Evolutionary conservation across 805 yeast species (phyloP).

Genomic region (Groenewaldozyma salmanticensis): DNA sequence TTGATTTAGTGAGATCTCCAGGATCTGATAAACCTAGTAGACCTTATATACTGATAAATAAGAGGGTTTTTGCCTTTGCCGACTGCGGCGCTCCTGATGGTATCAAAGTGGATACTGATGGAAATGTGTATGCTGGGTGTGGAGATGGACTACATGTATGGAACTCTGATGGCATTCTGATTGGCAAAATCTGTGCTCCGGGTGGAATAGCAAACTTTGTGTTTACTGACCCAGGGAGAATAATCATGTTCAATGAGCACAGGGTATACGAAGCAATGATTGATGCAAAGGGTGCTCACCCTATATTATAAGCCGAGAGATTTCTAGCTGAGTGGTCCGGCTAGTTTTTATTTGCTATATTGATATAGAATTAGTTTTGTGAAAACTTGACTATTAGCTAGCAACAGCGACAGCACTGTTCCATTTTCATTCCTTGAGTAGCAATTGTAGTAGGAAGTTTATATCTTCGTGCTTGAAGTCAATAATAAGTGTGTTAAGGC

Average conservation of each 20-base stretch:
- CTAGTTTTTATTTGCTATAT: too few species aligned
- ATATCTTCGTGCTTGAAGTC: too few species aligned
- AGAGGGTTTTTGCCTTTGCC: conserved; percentile 22
- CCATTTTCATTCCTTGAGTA: too few species aligned
- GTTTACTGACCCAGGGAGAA: conserved; percentile 19
- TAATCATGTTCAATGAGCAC: conserved; percentile 19
- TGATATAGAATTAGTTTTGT: too few species aligned
- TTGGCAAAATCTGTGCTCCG: conserved; percentile 20
- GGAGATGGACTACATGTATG: conserved; percentile 23
- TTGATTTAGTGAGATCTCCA: conserved; percentile 16
- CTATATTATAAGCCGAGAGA: neutral
- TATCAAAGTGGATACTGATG: conserved; percentile 19
- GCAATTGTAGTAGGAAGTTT: too few species aligned
- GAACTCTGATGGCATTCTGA: conserved; percentile 18
- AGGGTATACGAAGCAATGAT: conserved; percentile 14
- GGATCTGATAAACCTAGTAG: conserved; percentile 4
- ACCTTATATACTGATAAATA: conserved; percentile 15
- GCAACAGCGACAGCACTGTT: too few species aligned
- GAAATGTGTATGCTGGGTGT: conserved; percentile 24
- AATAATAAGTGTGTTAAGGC: too few species aligned
- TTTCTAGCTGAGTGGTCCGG: too few species aligned
- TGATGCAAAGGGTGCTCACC: conserved; percentile 13
- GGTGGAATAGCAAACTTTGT: conserved; percentile 23
- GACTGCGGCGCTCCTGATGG: conserved; percentile 24
- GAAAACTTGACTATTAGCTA: too few species aligned